Conservation (phyloP, 352 stramenopile genomes). For the Sclerospora graminicola region DNA sequence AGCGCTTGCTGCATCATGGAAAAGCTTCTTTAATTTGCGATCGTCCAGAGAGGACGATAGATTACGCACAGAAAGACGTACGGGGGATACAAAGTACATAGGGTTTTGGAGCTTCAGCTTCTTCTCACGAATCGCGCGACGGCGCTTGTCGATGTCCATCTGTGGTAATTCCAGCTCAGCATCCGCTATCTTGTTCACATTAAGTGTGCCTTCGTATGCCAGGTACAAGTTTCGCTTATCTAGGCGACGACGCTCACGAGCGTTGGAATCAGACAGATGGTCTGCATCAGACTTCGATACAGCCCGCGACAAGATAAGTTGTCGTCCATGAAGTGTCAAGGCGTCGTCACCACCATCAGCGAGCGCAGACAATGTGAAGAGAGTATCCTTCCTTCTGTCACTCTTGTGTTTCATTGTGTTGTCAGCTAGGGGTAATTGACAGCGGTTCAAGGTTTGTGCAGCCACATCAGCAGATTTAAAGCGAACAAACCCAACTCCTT, state of each 20-base stretch:
- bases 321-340: constrained; percentile 62
- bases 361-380: constrained; percentile 55
- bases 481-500: constrained; percentile 78
- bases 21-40: constrained; percentile 85
- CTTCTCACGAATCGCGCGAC: constrained; percentile 89
- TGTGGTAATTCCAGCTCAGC: constrained; percentile 78
- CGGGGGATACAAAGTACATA: constrained; percentile 95
- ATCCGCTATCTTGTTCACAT: constrained; percentile 86
- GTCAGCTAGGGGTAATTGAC: constrained; percentile 28
- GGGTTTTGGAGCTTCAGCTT: constrained; percentile 95
- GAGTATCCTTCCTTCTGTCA: constrained; percentile 39
- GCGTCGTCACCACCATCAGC: constrained; percentile 48
- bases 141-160: constrained; percentile 91
- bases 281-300: constrained; percentile 66
- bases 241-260: constrained; percentile 51
- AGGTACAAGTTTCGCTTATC: constrained; percentile 96
- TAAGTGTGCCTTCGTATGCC: constrained; percentile 91
- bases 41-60: constrained; percentile 83
- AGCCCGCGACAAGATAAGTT: constrained; percentile 62
- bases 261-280: constrained; percentile 44
- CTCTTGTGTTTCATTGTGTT: constrained; percentile 49
- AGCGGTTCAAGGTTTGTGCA: constrained; percentile 41
- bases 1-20: constrained; percentile 64
- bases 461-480: constrained; percentile 53
- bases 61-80: constrained; percentile 92